A percentile compares a stretch with the other conserved stretches of the same genome.
Conservation (phyloP, 805 yeast genomes). For the Sugiyamaella valdiviana region DNA sequence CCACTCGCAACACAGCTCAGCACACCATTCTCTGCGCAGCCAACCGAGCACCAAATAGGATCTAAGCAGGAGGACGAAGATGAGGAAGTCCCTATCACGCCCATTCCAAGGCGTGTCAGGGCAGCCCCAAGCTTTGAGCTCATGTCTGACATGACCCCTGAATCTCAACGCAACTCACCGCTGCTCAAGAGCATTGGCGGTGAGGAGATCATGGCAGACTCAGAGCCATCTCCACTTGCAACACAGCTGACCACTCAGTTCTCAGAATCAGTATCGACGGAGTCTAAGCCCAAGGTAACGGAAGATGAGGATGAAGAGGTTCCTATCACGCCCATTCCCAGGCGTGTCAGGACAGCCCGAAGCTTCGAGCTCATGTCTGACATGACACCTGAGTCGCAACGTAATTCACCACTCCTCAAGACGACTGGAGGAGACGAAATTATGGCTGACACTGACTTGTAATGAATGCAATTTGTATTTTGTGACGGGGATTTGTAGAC, state of each 20-base stretch:
- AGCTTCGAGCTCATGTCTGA: neutral
- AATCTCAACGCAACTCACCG: neutral
- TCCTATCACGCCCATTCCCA: neutral
- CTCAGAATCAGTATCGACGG: neutral
- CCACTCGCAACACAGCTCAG: neutral
- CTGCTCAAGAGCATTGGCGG: neutral
- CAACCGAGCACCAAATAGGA: neutral
- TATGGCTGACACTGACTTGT: neutral
- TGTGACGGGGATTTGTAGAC: no score
- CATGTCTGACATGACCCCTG: neutral
- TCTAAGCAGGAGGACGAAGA: neutral
- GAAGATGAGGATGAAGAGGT: neutral
- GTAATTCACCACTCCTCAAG: neutral
- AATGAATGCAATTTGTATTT: no score
- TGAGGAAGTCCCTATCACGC: neutral
- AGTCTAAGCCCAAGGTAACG: neutral
- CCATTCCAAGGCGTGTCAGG: neutral
- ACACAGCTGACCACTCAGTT: no score
- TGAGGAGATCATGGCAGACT: neutral
- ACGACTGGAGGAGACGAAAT: neutral
- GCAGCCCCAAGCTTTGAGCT: neutral
- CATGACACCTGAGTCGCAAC: neutral
- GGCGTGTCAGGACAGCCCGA: neutral
- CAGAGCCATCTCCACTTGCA: neutral
- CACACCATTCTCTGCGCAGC: neutral